Evolutionary conservation across 176 grass and related monocot species (phyloP).

Genomic region (Cymbopogon citratus): DNA sequence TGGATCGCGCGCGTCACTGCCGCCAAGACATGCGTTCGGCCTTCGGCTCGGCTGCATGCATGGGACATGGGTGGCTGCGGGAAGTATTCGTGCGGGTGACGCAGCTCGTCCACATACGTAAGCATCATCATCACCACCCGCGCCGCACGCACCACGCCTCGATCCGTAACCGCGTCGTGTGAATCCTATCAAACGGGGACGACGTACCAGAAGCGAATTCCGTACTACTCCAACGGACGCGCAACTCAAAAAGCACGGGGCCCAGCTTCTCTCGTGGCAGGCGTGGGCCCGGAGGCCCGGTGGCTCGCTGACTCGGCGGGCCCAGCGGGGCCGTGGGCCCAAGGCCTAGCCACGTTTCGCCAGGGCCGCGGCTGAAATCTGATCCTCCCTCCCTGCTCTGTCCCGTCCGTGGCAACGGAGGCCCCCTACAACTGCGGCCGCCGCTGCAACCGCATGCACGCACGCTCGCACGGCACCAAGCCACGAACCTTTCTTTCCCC

Average conservation of each 20-base stretch:
- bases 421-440: not conserved
- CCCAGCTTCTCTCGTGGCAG: not conserved
- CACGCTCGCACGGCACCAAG: constrained; percentile 10
- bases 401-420: not conserved
- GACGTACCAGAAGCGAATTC: not conserved
- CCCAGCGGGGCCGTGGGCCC: not conserved
- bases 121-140: not conserved
- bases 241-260: too few relatives aligned
- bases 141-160: not conserved
- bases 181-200: not conserved
- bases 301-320: not conserved
- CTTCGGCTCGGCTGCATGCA: not conserved
- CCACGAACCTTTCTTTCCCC: too few relatives aligned
- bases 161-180: not conserved
- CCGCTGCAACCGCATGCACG: constrained; percentile 1
- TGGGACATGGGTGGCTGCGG: constrained; percentile 5
- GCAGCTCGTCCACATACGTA: constrained; percentile 22
- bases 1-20: not conserved
- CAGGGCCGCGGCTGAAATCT: not conserved
- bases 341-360: not conserved
- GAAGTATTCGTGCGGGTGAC: not conserved
- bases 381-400: not conserved
- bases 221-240: not conserved
- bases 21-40: not conserved
- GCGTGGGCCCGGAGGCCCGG: too few relatives aligned